Base-by-base conservation (phyloP, 352 stramenopile species). In the Saprolegnia diclina region DNA sequence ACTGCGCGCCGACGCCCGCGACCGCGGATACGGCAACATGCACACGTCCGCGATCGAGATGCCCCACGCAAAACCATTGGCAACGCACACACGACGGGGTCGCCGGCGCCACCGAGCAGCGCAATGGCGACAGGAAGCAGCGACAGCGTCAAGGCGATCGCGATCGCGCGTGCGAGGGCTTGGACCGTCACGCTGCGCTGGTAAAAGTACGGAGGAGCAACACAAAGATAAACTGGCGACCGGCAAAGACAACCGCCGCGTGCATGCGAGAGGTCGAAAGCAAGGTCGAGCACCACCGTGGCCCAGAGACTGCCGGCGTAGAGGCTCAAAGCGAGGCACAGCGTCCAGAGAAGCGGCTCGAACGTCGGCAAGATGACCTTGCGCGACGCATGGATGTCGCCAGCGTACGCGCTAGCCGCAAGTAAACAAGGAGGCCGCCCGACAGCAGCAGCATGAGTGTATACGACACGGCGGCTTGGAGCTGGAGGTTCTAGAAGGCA, bases 291-390 rank as follows among this genome's bases (percentile, higher is more conserved):
- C n/a, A 4, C 24, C 14, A 35, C 40, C 14, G 26, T 38, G 22
- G 32, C 37, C 40, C 40, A 62, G 4, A 70, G 66, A 37, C 71
- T 42, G 13, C 45, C 6, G 16, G 82, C 37, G 42, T 72, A 77
- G 9, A 76, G n/a, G 11, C 73, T 69, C 78, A 22, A 45, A 14
- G 77, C 22, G 5, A 56, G 38, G 19, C 69, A 74, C 19, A 93
- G 65, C 1, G 87, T 65, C 72, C 78, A 82, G 19, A 92, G 59
- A 14, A 91, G 61, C 32, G 82, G 81, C 67, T 91, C 78, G 52
- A 90, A 93, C 0, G 83, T 79, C 5, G 85, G 85, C 1, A 92
- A 54, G 13, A 92, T 79, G 42, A 90, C 77, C 64, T 83, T 79
- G 16, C 80, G 73, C 11, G 81, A 82, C 4, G 84, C 84, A 44